Evolutionary conservation across 179 eudicot genomes (phyloP).

Genomic region (Nepenthes alata): DNA sequence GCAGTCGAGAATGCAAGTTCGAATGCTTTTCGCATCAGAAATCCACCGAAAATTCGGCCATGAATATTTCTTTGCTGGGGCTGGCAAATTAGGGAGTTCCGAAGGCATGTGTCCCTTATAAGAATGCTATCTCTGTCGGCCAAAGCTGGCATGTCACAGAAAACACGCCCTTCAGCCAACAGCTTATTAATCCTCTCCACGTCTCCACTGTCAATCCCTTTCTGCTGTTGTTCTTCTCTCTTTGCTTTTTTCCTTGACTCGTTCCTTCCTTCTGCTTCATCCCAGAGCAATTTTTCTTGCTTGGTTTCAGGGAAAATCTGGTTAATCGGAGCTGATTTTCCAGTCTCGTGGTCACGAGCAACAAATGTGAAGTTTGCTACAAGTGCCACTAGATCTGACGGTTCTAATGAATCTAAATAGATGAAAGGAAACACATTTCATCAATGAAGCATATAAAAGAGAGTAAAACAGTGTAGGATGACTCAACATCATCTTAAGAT

Average conservation of each 20-base stretch:
- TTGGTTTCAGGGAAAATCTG: conserved; percentile 62
- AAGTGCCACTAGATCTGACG: conserved; percentile 49
- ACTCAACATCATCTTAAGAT: no score
- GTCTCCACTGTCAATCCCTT: conserved; percentile 39
- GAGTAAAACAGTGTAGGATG: no score
- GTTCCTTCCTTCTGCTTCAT: conserved; percentile 80
- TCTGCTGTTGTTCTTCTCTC: conserved; percentile 22
- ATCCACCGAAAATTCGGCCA: conserved; percentile 97
- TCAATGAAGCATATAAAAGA: neutral
- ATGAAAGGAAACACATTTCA: neutral
- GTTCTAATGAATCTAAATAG: conserved; percentile 29
- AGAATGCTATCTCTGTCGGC: conserved; percentile 95
- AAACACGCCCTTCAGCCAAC: conserved; percentile 71
- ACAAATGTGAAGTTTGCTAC: conserved; percentile 90
- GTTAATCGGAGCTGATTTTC: conserved; percentile 71
- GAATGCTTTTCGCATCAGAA: conserved; percentile 85
- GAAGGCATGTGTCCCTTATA: conserved; percentile 62
- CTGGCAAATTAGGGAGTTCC: conserved; percentile 81
- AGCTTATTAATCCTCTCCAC: conserved; percentile 33
- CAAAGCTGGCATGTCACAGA: conserved; percentile 89
- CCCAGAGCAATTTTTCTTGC: conserved; percentile 54
- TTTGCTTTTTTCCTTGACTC: conserved; percentile 50
- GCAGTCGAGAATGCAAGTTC: conserved; percentile 87
- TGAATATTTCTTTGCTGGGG: conserved; percentile 95
- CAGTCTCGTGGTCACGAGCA: conserved; percentile 87